phyloP scores from a whole-genome alignment of 2,329 filamentous ascomycete genomes.

The Monilinia aucupariae region DNA sequence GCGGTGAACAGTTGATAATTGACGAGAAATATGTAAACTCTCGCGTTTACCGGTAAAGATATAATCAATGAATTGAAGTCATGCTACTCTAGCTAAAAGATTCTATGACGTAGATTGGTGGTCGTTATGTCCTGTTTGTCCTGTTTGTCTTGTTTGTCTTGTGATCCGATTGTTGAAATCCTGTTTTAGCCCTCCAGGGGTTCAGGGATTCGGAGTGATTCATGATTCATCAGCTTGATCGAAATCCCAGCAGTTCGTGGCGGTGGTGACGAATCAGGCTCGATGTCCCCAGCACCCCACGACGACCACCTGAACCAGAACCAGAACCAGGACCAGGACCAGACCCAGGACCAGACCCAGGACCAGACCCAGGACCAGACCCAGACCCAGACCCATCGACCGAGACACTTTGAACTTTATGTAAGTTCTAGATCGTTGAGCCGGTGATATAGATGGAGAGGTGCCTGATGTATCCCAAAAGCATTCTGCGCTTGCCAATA shows the following conservation, averaged over 20 bases:
- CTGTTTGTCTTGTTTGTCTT: conserved; percentile 2
- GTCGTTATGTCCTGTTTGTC: not conserved
- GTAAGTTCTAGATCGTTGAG: no score
- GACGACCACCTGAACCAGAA: no score
- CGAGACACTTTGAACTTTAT: not conserved
- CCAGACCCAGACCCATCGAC: no score
- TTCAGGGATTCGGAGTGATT: conserved; percentile 12
- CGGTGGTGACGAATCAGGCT: not conserved
- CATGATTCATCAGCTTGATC: not conserved
- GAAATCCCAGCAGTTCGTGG: not conserved
- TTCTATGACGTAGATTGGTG: conserved; percentile 10
- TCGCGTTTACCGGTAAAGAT: not conserved
- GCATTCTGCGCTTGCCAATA: not conserved
- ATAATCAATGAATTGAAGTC: not conserved
- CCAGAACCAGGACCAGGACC: no score
- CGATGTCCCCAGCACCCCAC: not conserved
- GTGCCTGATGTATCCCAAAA: not conserved
- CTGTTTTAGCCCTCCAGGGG: conserved; percentile 10
- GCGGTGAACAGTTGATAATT: not conserved
- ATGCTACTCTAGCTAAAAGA: not conserved
- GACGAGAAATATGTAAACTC: not conserved
- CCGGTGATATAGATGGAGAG: no score
- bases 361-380: no score
- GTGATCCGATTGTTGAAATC: conserved; percentile 1
- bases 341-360: no score